Evolutionary conservation across 139 green algal species (phyloP).

Genomic region (Spirogloea muscicola): DNA sequence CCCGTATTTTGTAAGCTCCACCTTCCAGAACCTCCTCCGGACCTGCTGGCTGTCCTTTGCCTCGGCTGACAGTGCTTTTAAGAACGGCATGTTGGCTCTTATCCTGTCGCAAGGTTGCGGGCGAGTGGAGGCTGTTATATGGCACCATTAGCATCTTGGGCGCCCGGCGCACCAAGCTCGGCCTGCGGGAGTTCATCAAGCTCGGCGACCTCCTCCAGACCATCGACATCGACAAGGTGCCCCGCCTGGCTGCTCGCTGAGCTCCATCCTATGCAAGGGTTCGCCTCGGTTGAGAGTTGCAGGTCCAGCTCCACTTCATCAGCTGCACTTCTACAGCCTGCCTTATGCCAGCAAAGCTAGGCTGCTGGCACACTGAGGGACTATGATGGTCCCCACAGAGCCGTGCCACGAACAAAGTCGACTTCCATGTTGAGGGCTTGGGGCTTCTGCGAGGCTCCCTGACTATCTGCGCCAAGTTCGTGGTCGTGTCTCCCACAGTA

Average conservation of each 20-base stretch:
- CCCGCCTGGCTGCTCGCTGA: too few species aligned
- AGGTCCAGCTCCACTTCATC: too few species aligned
- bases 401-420: slow-evolving; percentile 54
- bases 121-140: slow-evolving; percentile 72
- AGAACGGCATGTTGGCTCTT: too few species aligned
- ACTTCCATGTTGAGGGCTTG: slow-evolving; percentile 65
- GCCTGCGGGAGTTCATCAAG: slow-evolving; percentile 69
- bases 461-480: slow-evolving; percentile 56
- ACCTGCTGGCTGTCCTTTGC: too few species aligned
- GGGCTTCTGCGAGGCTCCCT: slow-evolving; percentile 56
- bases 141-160: slow-evolving; percentile 76
- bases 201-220: slow-evolving; percentile 69
- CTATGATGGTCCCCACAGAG: slow-evolving; percentile 4
- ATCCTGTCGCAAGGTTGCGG: slow-evolving; percentile 39
- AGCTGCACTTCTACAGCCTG: too few species aligned
- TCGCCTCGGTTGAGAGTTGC: too few species aligned
- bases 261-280: too few species aligned
- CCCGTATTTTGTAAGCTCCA: too few species aligned
- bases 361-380: too few species aligned
- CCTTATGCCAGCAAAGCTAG: too few species aligned
- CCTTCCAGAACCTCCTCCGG: too few species aligned
- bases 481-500: slow-evolving; percentile 22
- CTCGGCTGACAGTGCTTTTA: too few species aligned
- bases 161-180: slow-evolving; percentile 70
- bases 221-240: slow-evolving; percentile 58